These are phyloP conservation scores for Calophaca sinica DNA, from an alignment of 306 rosid species.

Conservation along the genomic window DNA sequence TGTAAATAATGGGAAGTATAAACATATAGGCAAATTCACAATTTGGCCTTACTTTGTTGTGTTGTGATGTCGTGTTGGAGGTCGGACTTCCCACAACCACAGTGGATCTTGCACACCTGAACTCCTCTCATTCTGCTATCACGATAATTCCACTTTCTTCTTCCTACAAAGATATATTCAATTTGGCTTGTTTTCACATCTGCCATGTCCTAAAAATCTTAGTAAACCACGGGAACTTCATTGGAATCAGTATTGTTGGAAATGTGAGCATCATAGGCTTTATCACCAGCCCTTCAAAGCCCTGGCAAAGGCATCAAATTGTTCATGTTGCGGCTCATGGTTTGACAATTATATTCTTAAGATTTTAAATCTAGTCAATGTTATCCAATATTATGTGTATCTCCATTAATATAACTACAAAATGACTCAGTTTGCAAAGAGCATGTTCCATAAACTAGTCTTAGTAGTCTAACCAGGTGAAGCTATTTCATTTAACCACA, in stretches of 20 bases:
- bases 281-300: conserved; percentile 38
- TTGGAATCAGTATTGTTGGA: conserved; percentile 43
- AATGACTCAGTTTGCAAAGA: too few species aligned
- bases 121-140: conserved; percentile 56
- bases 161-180: too few species aligned
- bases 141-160: background rate
- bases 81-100: conserved; percentile 42
- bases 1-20: background rate
- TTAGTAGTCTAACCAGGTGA: too few species aligned
- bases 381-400: too few species aligned
- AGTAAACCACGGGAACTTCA: conserved; percentile 49
- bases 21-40: conserved; percentile 1
- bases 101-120: conserved; percentile 41
- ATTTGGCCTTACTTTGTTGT: conserved; percentile 52
- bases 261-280: conserved; percentile 50
- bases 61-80: conserved; percentile 40
- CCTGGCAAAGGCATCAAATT: conserved; percentile 42
- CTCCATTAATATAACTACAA: too few species aligned
- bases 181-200: background rate
- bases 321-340: conserved; percentile 57
- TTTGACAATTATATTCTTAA: conserved; percentile 16
- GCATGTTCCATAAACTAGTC: too few species aligned
- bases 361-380: too few species aligned
- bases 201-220: background rate
- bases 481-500: too few species aligned